Evolutionary conservation across 2,329 filamentous ascomycete genomes (phyloP).

Genomic region (Beauveria pseudobassiana): DNA sequence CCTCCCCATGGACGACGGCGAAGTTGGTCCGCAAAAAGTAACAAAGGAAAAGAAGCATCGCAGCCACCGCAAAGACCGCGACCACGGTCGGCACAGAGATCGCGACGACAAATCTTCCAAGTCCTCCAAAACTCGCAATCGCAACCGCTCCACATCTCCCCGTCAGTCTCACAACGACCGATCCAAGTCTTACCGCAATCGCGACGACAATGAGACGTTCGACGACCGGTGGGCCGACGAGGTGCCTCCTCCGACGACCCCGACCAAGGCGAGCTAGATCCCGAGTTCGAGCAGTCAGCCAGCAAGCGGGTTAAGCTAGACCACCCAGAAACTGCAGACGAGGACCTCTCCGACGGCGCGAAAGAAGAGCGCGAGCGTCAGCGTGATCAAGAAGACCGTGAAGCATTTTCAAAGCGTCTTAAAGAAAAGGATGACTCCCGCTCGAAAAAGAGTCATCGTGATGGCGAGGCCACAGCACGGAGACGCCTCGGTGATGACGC

Average conservation of each 20-base stretch:
- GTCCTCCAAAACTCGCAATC: conserved; percentile 18
- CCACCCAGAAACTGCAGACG: conserved; percentile 42
- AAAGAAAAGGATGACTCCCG: conserved; percentile 63
- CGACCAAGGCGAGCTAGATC: conserved; percentile 38
- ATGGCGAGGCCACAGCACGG: conserved; percentile 50
- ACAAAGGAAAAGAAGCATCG: conserved; percentile 41
- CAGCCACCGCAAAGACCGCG: conserved; percentile 23
- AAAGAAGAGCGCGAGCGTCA: conserved; percentile 50
- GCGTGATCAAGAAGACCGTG: conserved; percentile 65
- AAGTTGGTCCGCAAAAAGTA: conserved; percentile 48
- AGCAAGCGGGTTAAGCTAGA: conserved; percentile 61
- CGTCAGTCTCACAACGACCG: conserved; percentile 22
- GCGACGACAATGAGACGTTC: conserved; percentile 43
- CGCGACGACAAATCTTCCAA: conserved; percentile 19
- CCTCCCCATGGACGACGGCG: conserved; percentile 58
- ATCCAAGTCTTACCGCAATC: conserved; percentile 36
- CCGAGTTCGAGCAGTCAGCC: conserved; percentile 60
- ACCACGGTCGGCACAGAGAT: conserved; percentile 7
- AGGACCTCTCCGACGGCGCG: conserved; percentile 52
- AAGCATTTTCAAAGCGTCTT: conserved; percentile 71
- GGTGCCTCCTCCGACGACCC: conserved; percentile 42
- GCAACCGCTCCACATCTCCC: conserved; percentile 28
- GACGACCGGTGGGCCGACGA: conserved; percentile 81
- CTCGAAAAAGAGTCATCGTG: conserved; percentile 58
- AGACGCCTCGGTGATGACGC: conserved; percentile 46